Conservation (phyloP, 2,329 filamentous ascomycete species). For the Botrytis byssoidea region DNA sequence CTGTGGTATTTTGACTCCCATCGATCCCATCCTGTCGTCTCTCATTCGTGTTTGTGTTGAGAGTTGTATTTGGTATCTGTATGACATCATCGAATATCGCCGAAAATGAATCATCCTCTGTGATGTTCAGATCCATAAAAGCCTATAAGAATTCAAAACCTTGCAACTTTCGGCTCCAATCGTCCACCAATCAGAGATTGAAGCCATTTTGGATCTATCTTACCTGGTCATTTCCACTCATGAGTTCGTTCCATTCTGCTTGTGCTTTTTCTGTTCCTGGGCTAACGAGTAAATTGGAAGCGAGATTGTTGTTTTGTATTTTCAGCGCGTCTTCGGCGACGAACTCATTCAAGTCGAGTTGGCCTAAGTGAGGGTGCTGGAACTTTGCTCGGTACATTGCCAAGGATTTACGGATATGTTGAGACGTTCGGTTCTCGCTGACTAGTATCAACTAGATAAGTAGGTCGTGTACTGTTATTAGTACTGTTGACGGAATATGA, state of each 20-base stretch:
- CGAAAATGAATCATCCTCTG: background rate
- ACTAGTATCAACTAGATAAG: background rate
- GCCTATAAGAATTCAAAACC: constrained; percentile 1
- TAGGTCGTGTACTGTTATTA: background rate
- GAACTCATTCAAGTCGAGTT: background rate
- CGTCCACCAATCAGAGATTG: background rate
- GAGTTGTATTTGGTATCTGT: background rate
- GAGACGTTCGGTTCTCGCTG: background rate
- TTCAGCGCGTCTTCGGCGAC: background rate
- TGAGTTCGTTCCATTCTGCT: background rate
- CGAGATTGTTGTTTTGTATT: background rate
- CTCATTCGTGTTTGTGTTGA: background rate
- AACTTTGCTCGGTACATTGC: background rate
- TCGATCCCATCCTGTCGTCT: background rate
- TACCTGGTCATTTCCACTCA: background rate
- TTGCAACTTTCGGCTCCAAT: background rate
- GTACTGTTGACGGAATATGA: background rate
- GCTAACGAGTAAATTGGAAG: background rate
- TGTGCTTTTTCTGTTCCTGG: background rate
- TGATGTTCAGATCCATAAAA: background rate
- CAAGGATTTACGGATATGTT: background rate
- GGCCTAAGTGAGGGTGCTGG: background rate
- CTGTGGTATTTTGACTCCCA: no score
- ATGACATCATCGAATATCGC: constrained; percentile 5
- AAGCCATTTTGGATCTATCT: background rate